Conservation (phyloP, 1,284 basidiomycete species). For the Ustilago sp. region DNA sequence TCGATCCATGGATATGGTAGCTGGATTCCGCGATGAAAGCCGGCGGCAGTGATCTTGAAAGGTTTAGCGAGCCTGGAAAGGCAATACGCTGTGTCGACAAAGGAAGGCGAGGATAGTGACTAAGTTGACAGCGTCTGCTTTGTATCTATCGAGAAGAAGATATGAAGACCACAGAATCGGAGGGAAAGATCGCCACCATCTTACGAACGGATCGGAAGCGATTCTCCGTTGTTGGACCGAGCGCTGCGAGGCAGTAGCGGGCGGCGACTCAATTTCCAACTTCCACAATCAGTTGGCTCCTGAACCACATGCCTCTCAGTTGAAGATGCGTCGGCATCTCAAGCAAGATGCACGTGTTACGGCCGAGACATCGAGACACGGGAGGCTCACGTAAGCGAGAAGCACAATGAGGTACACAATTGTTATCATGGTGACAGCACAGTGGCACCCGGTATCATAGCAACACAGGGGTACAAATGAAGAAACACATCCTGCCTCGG, state of each 20-base stretch:
- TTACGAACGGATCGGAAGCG: background rate
- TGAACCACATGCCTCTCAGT: background rate
- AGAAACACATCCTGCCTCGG: too few species aligned
- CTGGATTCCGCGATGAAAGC: background rate
- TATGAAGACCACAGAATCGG: background rate
- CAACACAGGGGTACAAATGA: too few species aligned
- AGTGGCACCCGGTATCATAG: too few species aligned
- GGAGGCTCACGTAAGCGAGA: too few species aligned
- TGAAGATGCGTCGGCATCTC: too few species aligned
- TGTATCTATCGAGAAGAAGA: background rate
- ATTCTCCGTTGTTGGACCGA: background rate
- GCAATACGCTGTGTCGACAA: background rate
- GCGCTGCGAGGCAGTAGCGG: background rate
- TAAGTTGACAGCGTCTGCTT: background rate
- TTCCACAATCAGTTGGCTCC: background rate
- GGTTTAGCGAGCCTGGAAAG: background rate
- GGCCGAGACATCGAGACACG: too few species aligned
- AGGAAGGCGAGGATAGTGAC: background rate
- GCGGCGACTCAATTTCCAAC: background rate
- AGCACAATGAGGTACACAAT: too few species aligned
- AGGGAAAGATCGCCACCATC: background rate
- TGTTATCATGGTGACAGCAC: too few species aligned
- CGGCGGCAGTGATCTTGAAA: background rate
- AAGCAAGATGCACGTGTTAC: too few species aligned
- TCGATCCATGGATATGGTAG: background rate